These are phyloP conservation scores for Suillus subaureus DNA, from an alignment of 768 basidiomycete species.

Conservation along the genomic window DNA sequence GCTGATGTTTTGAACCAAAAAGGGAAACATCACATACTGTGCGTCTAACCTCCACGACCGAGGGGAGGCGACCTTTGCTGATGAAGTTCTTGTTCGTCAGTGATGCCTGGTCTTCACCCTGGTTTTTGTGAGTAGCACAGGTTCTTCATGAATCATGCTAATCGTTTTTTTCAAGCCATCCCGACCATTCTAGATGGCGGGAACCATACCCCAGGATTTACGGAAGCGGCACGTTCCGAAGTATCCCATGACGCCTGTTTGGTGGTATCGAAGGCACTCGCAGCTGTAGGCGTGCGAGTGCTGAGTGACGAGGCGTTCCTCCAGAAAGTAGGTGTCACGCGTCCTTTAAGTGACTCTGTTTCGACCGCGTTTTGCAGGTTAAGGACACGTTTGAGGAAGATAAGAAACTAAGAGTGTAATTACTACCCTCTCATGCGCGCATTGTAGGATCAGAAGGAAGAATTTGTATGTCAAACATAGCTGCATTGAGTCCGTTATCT, in stretches of 20 bases:
- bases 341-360: background rate
- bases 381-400: constrained; percentile 48
- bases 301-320: constrained; percentile 64
- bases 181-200: constrained; percentile 67
- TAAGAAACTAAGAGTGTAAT: constrained; percentile 15
- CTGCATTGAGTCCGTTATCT: background rate
- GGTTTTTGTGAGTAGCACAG: constrained; percentile 40
- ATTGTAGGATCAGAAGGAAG: background rate
- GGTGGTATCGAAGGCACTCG: constrained; percentile 64
- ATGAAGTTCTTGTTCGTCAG: constrained; percentile 12
- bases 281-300: constrained; percentile 61
- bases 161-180: constrained; percentile 48
- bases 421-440: background rate
- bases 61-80: constrained; percentile 2
- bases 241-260: constrained; percentile 64
- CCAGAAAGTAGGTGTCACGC: constrained; percentile 41
- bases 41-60: background rate
- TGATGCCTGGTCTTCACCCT: constrained; percentile 64
- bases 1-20: background rate
- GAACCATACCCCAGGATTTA: constrained; percentile 69
- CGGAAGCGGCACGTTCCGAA: constrained; percentile 53
- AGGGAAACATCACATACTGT: constrained; percentile 67
- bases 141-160: background rate
- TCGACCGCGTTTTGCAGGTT: constrained; percentile 32
- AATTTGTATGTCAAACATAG: background rate